phyloP scores from a whole-genome alignment of 1,284 basidiomycete species.

The Ganoderma lucidum region DNA sequence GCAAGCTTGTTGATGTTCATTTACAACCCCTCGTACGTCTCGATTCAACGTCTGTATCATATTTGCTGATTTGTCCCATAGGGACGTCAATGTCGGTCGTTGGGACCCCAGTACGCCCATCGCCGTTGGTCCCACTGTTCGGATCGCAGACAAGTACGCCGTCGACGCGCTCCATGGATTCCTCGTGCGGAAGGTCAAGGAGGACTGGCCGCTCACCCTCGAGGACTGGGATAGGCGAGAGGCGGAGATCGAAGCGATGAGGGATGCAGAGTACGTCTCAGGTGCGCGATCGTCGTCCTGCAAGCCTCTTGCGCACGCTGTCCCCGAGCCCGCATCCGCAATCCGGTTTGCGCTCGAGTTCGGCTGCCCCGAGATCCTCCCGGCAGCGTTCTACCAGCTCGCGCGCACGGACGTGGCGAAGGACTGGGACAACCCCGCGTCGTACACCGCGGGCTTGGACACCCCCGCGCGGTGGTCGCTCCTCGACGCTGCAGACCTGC shows the following conservation, averaged over 20 bases:
- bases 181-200: constrained; percentile 58
- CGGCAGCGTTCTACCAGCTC: constrained; percentile 71
- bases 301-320: background rate
- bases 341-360: constrained; percentile 71
- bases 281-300: background rate
- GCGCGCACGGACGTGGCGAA: constrained; percentile 7
- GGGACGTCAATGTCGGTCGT: background rate
- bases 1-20: constrained; percentile 3
- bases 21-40: background rate
- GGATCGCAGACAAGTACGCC: constrained; percentile 73
- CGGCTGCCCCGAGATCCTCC: constrained; percentile 57
- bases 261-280: background rate
- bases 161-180: constrained; percentile 60
- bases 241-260: constrained; percentile 16
- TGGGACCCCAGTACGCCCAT: constrained; percentile 27
- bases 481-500: background rate
- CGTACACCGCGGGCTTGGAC: background rate
- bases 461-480: background rate
- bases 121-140: constrained; percentile 60
- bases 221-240: constrained; percentile 59
- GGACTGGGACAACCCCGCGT: background rate
- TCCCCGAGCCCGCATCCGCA: constrained; percentile 36
- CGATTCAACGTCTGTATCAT: background rate
- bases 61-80: background rate
- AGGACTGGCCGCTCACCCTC: constrained; percentile 70